Percentiles rank a stretch among this genome's conserved stretches.
phyloP scores from a whole-genome alignment of 495 filamentous ascomycete genomes.

The Aspergillus sparsus region DNA sequence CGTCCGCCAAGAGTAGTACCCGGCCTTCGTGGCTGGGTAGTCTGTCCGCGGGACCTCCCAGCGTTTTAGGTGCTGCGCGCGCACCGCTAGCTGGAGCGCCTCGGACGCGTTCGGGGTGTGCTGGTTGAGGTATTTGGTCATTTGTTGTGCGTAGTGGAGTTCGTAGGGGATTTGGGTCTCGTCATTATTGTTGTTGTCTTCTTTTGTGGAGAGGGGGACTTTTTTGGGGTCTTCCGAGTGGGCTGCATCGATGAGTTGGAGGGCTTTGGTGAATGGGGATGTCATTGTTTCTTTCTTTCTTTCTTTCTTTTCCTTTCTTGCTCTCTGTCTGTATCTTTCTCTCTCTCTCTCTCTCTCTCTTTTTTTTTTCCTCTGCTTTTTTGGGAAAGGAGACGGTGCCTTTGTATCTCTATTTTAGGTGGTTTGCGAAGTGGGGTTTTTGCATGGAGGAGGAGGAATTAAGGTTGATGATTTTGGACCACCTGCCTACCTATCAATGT shows the following conservation, averaged over 20 bases:
- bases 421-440: background rate
- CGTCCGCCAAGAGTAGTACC: slow-evolving; percentile 75
- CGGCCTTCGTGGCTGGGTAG: slow-evolving; percentile 67
- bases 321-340: slow-evolving; percentile 2
- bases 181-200: background rate
- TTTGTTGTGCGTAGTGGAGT: slow-evolving; percentile 75
- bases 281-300: slow-evolving; percentile 17
- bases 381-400: background rate
- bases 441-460: background rate
- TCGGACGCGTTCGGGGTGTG: slow-evolving; percentile 60
- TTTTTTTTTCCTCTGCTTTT: background rate
- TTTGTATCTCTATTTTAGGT: background rate
- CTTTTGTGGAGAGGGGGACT: slow-evolving; percentile 23
- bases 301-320: background rate
- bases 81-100: slow-evolving; percentile 67
- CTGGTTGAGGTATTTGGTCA: slow-evolving; percentile 66
- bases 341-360: background rate
- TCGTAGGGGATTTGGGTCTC: slow-evolving; percentile 60
- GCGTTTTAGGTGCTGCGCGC: slow-evolving; percentile 78
- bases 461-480: background rate
- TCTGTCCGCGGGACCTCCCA: slow-evolving; percentile 74
- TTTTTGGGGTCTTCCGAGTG: slow-evolving; percentile 68
- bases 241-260: slow-evolving; percentile 68
- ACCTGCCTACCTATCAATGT: too few species aligned
- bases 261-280: slow-evolving; percentile 46